Percentiles rank a stretch among this genome's conserved stretches.
These are phyloP conservation scores for Cladorrhinum sp. DNA, from an alignment of 2,329 filamentous ascomycete genomes.

Conservation along the genomic window DNA sequence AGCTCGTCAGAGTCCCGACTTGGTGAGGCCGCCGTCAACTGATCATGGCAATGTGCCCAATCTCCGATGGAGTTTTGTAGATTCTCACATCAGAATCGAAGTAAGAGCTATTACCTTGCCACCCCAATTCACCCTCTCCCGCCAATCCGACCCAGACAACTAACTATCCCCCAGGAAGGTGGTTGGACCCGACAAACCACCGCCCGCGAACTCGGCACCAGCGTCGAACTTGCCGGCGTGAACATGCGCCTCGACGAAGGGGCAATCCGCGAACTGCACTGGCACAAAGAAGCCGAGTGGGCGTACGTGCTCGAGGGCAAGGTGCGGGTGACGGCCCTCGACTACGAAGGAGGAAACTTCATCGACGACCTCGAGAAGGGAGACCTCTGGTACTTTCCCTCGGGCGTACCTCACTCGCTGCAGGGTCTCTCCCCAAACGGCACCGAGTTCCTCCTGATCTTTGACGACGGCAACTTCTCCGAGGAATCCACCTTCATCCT, in stretches of 20 bases:
- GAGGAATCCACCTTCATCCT: constrained; percentile 69
- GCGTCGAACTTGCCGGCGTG: constrained; percentile 69
- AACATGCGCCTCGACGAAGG: constrained; percentile 75
- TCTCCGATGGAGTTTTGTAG: constrained; percentile 69
- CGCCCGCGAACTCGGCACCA: constrained; percentile 60
- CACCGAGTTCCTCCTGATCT: constrained; percentile 48
- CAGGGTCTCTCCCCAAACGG: constrained; percentile 67
- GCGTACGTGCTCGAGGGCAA: constrained; percentile 69
- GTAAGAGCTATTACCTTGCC: constrained; percentile 37
- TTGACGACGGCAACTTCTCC: constrained; percentile 50
- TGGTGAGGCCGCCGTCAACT: constrained; percentile 69
- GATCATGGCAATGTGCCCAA: constrained; percentile 69
- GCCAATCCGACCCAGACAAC: background rate
- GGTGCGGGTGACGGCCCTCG: constrained; percentile 69
- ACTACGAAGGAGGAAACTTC: constrained; percentile 73
- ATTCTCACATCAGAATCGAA: constrained; percentile 63
- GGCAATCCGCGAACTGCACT: constrained; percentile 74
- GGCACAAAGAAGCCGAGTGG: constrained; percentile 81
- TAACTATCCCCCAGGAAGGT: constrained; percentile 59
- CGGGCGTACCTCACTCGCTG: constrained; percentile 72
- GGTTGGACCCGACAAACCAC: constrained; percentile 77
- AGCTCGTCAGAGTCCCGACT: constrained; percentile 67
- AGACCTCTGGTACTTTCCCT: constrained; percentile 79
- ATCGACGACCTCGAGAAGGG: constrained; percentile 74
- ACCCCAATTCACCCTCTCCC: background rate